Conservation (phyloP, 768 basidiomycete genomes). For the Kwoniella dendrophila region DNA sequence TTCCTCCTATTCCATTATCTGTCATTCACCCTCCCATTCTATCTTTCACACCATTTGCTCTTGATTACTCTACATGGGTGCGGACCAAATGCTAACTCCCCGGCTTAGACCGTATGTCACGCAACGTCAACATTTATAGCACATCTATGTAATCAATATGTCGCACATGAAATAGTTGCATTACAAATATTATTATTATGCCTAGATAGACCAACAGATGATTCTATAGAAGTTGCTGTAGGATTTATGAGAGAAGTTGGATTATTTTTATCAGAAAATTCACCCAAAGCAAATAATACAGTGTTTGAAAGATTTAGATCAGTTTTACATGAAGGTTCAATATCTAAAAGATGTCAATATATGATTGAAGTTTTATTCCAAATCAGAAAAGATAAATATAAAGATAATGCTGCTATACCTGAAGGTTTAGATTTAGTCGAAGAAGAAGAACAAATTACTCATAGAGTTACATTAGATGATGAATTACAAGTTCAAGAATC, state of each 20-base stretch:
- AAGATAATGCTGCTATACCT: slow-evolving; percentile 92
- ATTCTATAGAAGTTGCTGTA: slow-evolving; percentile 97
- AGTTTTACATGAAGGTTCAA: slow-evolving; percentile 89
- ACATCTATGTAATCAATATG: slow-evolving; percentile 88
- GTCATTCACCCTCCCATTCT: background rate
- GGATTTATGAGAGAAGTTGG: slow-evolving; percentile 97
- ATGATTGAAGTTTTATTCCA: slow-evolving; percentile 99
- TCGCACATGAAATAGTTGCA: slow-evolving; percentile 91
- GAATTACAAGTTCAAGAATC: slow-evolving; percentile 93
- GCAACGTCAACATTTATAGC: slow-evolving; percentile 87
- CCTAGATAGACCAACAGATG: slow-evolving; percentile 92
- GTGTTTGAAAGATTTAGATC: slow-evolving; percentile 96
- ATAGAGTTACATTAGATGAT: slow-evolving; percentile 87
- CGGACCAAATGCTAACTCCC: slow-evolving; percentile 9
- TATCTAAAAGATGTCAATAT: slow-evolving; percentile 96
- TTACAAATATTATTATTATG: slow-evolving; percentile 94
- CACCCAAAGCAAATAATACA: slow-evolving; percentile 90
- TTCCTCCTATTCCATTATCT: background rate
- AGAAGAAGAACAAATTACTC: slow-evolving; percentile 97
- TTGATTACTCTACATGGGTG: background rate
- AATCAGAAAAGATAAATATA: slow-evolving; percentile 97
- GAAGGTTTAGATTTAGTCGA: slow-evolving; percentile 96
- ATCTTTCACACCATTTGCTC: background rate
- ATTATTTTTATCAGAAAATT: slow-evolving; percentile 87
- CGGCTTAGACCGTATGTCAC: slow-evolving; percentile 77